Evolutionary conservation across 2,329 filamentous ascomycete species (phyloP).

Genomic region (Botrytis elliptica): DNA sequence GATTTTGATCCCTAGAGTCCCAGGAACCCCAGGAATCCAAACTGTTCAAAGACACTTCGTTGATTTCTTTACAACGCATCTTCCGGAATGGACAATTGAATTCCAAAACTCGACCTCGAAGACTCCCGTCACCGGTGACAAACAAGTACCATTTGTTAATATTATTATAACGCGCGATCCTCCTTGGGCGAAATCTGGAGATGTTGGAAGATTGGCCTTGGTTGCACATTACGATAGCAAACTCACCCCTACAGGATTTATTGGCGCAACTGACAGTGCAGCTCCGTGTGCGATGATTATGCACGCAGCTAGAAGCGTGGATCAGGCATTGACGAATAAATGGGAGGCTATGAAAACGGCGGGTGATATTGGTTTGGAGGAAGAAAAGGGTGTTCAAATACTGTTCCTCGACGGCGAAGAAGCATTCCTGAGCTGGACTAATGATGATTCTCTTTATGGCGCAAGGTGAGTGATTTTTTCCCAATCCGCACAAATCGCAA

Average conservation of each 20-base stretch:
- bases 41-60: conserved; percentile 78
- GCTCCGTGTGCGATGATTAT: conserved; percentile 92
- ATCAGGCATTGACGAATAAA: conserved; percentile 74
- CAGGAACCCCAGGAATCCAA: conserved; percentile 74
- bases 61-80: conserved; percentile 70
- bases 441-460: conserved; percentile 83
- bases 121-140: conserved; percentile 72
- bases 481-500: background rate
- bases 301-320: conserved; percentile 78
- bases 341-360: conserved; percentile 71
- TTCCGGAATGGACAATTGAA: conserved; percentile 76
- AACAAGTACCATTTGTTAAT: conserved; percentile 79
- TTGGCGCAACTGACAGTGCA: conserved; percentile 91
- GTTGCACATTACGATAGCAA: conserved; percentile 95
- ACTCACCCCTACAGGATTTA: conserved; percentile 76
- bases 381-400: conserved; percentile 82
- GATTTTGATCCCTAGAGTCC: conserved; percentile 83
- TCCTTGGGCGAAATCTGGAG: conserved; percentile 71
- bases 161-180: conserved; percentile 85
- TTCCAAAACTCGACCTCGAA: conserved; percentile 89
- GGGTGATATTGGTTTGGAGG: conserved; percentile 61
- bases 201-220: conserved; percentile 78
- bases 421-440: conserved; percentile 79
- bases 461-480: conserved; percentile 58
- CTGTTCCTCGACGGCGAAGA: conserved; percentile 92